Percentiles rank a stretch among this genome's conserved stretches.
Conservation (phyloP, 2,329 filamentous ascomycete genomes). For the Clarireedia hainanense region DNA sequence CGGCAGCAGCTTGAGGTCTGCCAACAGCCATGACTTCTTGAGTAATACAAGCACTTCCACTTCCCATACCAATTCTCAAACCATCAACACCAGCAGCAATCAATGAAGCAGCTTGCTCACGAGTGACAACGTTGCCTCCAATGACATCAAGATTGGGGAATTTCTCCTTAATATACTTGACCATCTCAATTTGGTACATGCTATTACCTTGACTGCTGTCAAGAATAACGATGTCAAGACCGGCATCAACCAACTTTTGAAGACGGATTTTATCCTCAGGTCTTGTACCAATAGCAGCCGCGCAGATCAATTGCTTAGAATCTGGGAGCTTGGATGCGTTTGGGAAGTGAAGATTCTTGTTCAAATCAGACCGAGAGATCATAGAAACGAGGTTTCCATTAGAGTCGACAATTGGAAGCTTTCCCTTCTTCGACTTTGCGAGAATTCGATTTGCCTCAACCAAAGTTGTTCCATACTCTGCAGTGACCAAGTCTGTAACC, state of each 20-base stretch:
- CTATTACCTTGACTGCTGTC: slow-evolving; percentile 98
- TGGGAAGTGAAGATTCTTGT: slow-evolving; percentile 97
- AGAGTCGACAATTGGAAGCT: slow-evolving; percentile 85
- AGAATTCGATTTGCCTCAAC: slow-evolving; percentile 88
- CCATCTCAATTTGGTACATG: slow-evolving; percentile 98
- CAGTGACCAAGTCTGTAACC: slow-evolving; percentile 91
- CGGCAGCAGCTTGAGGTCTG: slow-evolving; percentile 87
- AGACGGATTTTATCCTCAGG: slow-evolving; percentile 87
- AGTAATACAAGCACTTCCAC: slow-evolving; percentile 95
- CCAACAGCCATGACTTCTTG: slow-evolving; percentile 99
- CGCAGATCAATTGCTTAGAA: slow-evolving; percentile 95
- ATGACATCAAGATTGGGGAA: slow-evolving; percentile 88
- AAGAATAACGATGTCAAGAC: slow-evolving; percentile 88
- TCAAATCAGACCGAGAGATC: slow-evolving; percentile 89
- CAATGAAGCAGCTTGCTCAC: slow-evolving; percentile 85
- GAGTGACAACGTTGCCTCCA: slow-evolving; percentile 95
- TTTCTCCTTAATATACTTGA: slow-evolving; percentile 87
- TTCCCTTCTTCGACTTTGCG: slow-evolving; percentile 95
- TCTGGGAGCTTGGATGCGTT: slow-evolving; percentile 92
- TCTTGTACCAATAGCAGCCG: slow-evolving; percentile 89
- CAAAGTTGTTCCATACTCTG: slow-evolving; percentile 72
- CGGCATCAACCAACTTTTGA: slow-evolving; percentile 83
- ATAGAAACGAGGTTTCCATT: slow-evolving; percentile 82
- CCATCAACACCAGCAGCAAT: slow-evolving; percentile 94
- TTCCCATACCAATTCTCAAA: slow-evolving; percentile 97